Evolutionary conservation across 2,329 filamentous ascomycete species (phyloP).

Genomic region (Scedosporium aurantiacum): DNA sequence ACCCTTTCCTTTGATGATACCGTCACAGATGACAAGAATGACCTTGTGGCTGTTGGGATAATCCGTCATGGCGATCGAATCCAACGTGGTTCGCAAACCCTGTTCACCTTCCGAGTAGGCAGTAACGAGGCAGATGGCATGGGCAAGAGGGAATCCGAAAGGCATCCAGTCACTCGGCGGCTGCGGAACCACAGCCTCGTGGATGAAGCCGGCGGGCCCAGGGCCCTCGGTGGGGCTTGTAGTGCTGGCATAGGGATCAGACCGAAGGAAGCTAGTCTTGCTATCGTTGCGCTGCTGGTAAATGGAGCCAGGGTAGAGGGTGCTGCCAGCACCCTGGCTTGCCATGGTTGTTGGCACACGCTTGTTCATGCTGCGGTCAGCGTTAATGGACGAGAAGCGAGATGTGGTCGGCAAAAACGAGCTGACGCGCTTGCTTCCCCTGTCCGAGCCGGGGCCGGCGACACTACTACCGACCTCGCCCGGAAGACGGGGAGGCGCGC

Average conservation of each 20-base stretch:
- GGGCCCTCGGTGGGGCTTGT: slow-evolving; percentile 54
- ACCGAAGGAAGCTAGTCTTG: slow-evolving; percentile 52
- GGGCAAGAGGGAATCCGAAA: slow-evolving; percentile 88
- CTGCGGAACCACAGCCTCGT: slow-evolving; percentile 90
- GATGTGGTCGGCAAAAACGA: slow-evolving; percentile 86
- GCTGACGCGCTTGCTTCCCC: slow-evolving; percentile 69
- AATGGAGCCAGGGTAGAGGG: slow-evolving; percentile 59
- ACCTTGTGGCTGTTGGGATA: slow-evolving; percentile 99
- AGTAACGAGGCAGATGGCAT: slow-evolving; percentile 88
- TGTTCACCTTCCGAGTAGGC: slow-evolving; percentile 94
- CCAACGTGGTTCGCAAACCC: slow-evolving; percentile 83
- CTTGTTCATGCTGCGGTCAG: slow-evolving; percentile 46
- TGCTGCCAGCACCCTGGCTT: slow-evolving; percentile 67
- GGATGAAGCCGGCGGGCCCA: slow-evolving; percentile 88
- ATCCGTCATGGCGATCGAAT: slow-evolving; percentile 94
- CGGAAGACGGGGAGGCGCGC: slow-evolving; percentile 69
- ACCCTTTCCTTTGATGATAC: slow-evolving; percentile 92
- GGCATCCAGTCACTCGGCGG: slow-evolving; percentile 96
- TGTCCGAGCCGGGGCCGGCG: slow-evolving; percentile 44
- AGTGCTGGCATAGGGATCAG: slow-evolving; percentile 42
- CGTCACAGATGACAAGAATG: slow-evolving; percentile 92
- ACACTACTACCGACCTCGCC: slow-evolving; percentile 61
- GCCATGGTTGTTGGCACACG: slow-evolving; percentile 83
- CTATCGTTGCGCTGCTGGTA: slow-evolving; percentile 59
- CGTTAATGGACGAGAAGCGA: slow-evolving; percentile 83